Evolutionary conservation across 805 yeast genomes (phyloP), one percentile per base, ranked within the genome.

Genomic region (Candida ortonii): DNA sequence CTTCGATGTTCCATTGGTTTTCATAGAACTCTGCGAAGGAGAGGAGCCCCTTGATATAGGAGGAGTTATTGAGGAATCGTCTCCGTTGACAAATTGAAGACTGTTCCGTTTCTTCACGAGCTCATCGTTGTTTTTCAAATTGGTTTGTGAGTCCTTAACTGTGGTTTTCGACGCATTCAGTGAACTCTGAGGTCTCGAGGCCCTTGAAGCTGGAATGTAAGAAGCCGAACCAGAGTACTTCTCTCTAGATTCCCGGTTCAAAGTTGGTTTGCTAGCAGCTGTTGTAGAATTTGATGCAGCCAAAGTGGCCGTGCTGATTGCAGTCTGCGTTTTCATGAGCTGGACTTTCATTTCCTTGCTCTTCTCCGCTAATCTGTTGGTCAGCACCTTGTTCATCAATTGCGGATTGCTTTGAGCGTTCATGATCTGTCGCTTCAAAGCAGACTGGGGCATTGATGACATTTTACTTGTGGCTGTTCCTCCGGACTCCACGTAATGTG

Each of bases 371-470:
- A 60, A 41, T 30, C 60, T 46, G 32, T 61, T 57, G 3, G 54
- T 47, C 3, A 61, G 43, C 3, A 59, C 61, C 36, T 59, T 61
- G 39, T 52, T 57, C 62, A 61, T 55, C 25, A 57, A 39, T 12
- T 52, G 55, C 7, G 56, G 62, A 35, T 54, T 61, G 22, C 41
- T 50, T 25, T 56, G 55, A 3, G 64, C 60, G 30, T 55, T 52
- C 16, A 46, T 20, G 7, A 60, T 52, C 35, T 60, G 64, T 19
- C 49, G 54, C 31, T 54, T 54, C 19, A 61, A 37, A 3, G 41
- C 53, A 12, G 50, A 46, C 21, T 47, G 52, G 10, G 61, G 60
- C 31, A 55, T 51, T 1, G 57, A 50, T 5, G 51, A 49, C 21
- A 41, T 41, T 23, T 49, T 51, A 39, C 55, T 49, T n/a, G 51